A percentile compares a stretch with the other conserved stretches of the same genome.
phyloP scores from a whole-genome alignment of 306 rosid genomes.

The Hylodesmum podocarpum region DNA sequence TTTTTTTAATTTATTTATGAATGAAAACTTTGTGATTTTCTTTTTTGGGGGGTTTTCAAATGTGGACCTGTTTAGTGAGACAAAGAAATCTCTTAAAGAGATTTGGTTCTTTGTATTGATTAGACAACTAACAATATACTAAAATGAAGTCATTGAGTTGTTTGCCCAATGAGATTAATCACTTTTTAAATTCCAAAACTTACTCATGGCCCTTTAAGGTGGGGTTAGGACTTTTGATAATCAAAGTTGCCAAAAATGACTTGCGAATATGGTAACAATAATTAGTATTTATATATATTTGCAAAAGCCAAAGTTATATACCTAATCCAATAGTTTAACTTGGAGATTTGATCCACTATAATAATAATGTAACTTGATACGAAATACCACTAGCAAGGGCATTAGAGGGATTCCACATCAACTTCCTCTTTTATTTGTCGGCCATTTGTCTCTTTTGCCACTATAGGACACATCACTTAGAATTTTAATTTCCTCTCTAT shows the following conservation, averaged over 20 bases:
- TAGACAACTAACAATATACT: constrained; percentile 44
- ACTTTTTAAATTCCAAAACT: constrained; percentile 47
- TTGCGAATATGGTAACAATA: constrained; percentile 39
- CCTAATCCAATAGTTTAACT: constrained; percentile 40
- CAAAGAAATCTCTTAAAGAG: constrained; percentile 75
- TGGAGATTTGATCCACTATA: constrained; percentile 30
- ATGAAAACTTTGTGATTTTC: constrained; percentile 35
- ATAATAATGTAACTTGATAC: constrained; percentile 24
- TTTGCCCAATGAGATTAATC: constrained; percentile 44
- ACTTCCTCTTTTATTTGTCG: constrained; percentile 54
- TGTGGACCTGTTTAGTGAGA: constrained; percentile 41
- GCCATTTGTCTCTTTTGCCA: constrained; percentile 57
- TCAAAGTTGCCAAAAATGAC: constrained; percentile 54
- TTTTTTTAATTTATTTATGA: not conserved
- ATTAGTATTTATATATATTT: constrained; percentile 25
- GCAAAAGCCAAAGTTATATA: constrained; percentile 26
- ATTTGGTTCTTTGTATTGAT: constrained; percentile 60
- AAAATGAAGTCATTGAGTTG: constrained; percentile 43
- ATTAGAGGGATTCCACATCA: constrained; percentile 49
- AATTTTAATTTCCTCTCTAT: not conserved
- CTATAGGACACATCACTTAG: constrained; percentile 21
- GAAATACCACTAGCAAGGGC: constrained; percentile 46
- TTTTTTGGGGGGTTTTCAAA: constrained; percentile 29
- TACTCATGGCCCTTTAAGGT: constrained; percentile 48
- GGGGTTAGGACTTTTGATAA: constrained; percentile 41